Base-by-base conservation (phyloP, 805 yeast species). In the Cyberlindnera japonica region DNA sequence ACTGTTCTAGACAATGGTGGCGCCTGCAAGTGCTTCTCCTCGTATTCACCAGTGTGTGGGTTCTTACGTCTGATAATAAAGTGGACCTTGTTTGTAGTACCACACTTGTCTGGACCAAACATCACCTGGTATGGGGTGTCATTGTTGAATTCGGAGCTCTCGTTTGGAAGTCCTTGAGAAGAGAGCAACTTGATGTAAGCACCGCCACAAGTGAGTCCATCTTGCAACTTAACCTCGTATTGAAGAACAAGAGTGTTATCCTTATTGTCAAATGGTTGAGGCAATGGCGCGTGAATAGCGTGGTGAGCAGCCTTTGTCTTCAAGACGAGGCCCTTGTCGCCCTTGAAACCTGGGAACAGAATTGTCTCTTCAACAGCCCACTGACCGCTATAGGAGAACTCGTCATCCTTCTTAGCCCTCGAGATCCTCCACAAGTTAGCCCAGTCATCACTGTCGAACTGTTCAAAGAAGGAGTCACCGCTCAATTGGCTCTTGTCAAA, bases 91-190 rank as follows among this genome's bases (percentile, higher is more conserved):
- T 88, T 85, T 33, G 82, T 74, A 38, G 78, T 58, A 3, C 95
- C 95, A 65, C 97, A 90, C 59, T 75, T 78, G 63, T 90, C 97
- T 32, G 97, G 97, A 16, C 97, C 97, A 67, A 90, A 90, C 91
- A 90, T 83, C 48, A 90, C 65, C 61, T 83, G 88, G 64, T 83
- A 87, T 2, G 89, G 85, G 4, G 95, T 73, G 20, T 71, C 78
- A 45, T 76, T 74, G 49, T 67, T 69, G 67, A 88, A 83, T 44
- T 75, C 74, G 17, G 58, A 54, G 9, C 58, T 62, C 1, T 58
- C 68, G 32, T 63, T 46, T 13, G 61, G 56, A 3, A 61, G 53
- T 7, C 69, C 73, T 10, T 63, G 62, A 3, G 61, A 59, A 56
- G 78, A 68, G 40, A 90, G 63, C 33, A 90, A 67, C 67, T 90